phyloP scores from a whole-genome alignment of 2,329 filamentous ascomycete species.

The Claviceps quebecensis region DNA sequence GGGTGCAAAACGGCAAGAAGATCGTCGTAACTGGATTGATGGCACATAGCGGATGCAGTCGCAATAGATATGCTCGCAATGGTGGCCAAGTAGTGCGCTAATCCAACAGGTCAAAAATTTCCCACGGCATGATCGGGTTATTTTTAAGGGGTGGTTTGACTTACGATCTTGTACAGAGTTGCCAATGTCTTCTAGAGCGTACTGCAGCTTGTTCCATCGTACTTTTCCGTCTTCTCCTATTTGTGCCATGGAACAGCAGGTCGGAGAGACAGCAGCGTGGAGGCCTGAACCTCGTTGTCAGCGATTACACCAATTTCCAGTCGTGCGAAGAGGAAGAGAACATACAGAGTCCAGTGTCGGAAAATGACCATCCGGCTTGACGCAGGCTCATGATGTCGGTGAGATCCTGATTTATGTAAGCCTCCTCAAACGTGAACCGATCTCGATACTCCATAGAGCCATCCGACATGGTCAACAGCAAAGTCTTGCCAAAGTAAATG shows the following conservation, averaged over 20 bases:
- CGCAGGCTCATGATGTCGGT: slow-evolving; percentile 54
- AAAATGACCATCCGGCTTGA: slow-evolving; percentile 66
- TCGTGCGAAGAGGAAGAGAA: neutral
- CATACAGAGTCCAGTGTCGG: slow-evolving; percentile 50
- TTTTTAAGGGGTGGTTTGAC: neutral
- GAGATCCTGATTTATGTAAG: slow-evolving; percentile 50
- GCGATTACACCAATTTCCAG: neutral
- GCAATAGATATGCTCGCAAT: slow-evolving; percentile 47
- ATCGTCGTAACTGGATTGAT: slow-evolving; percentile 49
- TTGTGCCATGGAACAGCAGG: slow-evolving; percentile 43
- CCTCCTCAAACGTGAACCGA: slow-evolving; percentile 54
- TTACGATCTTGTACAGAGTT: slow-evolving; percentile 35
- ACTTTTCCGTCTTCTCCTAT: slow-evolving; percentile 44
- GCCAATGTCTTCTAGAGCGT: slow-evolving; percentile 33
- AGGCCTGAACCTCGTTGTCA: slow-evolving; percentile 27
- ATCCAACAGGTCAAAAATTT: slow-evolving; percentile 6
- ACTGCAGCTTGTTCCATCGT: slow-evolving; percentile 43
- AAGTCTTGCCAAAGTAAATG: slow-evolving; percentile 54
- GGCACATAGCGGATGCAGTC: slow-evolving; percentile 30
- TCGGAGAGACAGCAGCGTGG: slow-evolving; percentile 48
- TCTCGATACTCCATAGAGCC: slow-evolving; percentile 72
- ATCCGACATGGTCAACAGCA: slow-evolving; percentile 66
- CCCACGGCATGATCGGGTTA: neutral
- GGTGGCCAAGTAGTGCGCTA: slow-evolving; percentile 41
- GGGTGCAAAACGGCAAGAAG: slow-evolving; percentile 54